Percentiles rank a stretch among this genome's conserved stretches.
Conservation (phyloP, 1,284 basidiomycete species). For the Cutaneotrichosporon cyanovorans region DNA sequence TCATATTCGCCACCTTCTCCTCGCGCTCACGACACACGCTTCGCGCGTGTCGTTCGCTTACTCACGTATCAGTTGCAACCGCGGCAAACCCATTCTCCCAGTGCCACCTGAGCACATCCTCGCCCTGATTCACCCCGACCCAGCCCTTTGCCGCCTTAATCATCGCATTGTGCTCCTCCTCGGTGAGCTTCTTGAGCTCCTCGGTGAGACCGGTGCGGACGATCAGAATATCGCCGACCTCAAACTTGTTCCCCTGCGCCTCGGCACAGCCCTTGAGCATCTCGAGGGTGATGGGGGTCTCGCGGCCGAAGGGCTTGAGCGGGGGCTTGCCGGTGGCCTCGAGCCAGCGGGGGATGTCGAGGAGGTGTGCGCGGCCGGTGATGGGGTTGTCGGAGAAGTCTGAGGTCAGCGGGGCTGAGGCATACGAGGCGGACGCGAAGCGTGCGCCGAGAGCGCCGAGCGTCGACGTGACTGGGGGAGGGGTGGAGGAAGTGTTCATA, state of each 20-base stretch:
- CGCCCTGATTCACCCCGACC: slow-evolving; percentile 27
- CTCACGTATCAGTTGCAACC: slow-evolving; percentile 43
- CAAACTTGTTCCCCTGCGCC: slow-evolving; percentile 31
- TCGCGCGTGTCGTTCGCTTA: slow-evolving; percentile 3
- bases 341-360: slow-evolving; percentile 27
- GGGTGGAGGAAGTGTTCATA: too few relatives aligned
- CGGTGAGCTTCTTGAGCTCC: slow-evolving; percentile 28
- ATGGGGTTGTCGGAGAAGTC: slow-evolving; percentile 17
- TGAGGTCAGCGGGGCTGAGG: slow-evolving; percentile 1
- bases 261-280: slow-evolving; percentile 22
- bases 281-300: slow-evolving; percentile 25
- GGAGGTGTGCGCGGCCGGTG: slow-evolving; percentile 15
- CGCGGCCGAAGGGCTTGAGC: slow-evolving; percentile 32
- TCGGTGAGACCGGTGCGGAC: slow-evolving; percentile 44
- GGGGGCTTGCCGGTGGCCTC: slow-evolving; percentile 35
- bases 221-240: slow-evolving; percentile 39
- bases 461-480: too few relatives aligned
- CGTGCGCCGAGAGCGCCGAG: too few relatives aligned
- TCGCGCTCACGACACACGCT: too few relatives aligned
- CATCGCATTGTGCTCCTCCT: slow-evolving; percentile 19
- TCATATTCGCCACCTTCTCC: too few relatives aligned
- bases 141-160: slow-evolving; percentile 5
- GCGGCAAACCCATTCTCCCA: slow-evolving; percentile 49
- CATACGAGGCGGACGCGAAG: too few relatives aligned
- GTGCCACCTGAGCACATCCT: slow-evolving; percentile 41